Base-by-base conservation (phyloP, 1,284 basidiomycete genomes). In the Coniferiporia weirii region DNA sequence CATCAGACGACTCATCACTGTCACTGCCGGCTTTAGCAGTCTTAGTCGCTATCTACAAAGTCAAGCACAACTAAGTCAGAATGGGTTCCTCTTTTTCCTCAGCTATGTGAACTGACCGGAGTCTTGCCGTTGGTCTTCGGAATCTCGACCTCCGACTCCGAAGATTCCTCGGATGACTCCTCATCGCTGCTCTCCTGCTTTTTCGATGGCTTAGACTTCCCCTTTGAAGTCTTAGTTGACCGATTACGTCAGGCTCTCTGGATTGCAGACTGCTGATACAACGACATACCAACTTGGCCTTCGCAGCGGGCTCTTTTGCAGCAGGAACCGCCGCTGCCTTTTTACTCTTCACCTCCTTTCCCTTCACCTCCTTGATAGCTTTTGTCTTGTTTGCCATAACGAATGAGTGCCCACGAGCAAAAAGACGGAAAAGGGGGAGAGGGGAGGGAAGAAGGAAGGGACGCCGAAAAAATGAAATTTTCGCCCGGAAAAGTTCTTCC, bases 341-440 rank as follows among this genome's bases (percentile, higher is more conserved):
- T 38, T 47, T 36, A 53, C 70, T 71, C 51, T 63, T 60, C 61
- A 76, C 76, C 38, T 12, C 15, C 15, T 15, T 12, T 48, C 71
- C 70, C 44, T 67, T 70, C 67, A 12, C 36, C 38, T 12, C 15
- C 15, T 15, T 12, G 38, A 12, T 72, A 73, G 66, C 76, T 76
- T 61, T 71, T 52, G 74, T 73, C 50, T 69, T 67, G 63, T 73
- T 70, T 49, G 68, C 80, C 77, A 78, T 74, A 38, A 65, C 56
- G 12, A 9, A 3, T 38, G 57, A 63, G 52, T 27, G 27, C 5
- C 27, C 27, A 27, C 27, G 27, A 52, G 43, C 44, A 50, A 53
- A 27, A 15, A 38, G 40, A 53, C 49, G 44, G 56, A 15, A 40
- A 40, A 40, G 56, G 48, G 57, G 56, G 35, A 61, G 48, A 58